Conservation (phyloP, 352 stramenopile genomes). For the Plasmopara muralis region DNA sequence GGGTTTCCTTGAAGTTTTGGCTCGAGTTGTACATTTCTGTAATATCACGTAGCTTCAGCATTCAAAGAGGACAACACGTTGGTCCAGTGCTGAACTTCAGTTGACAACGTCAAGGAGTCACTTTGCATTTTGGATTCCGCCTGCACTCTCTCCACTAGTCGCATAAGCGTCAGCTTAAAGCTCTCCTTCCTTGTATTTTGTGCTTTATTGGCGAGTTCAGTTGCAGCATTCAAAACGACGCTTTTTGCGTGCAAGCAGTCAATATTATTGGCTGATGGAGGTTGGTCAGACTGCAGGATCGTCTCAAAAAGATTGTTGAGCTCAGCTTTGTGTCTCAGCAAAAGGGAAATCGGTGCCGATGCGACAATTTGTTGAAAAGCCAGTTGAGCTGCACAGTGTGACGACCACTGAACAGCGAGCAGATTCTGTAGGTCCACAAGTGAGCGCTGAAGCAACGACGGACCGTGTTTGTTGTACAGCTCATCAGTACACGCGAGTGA, state of each 20-base stretch:
- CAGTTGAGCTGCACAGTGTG: conserved; percentile 20
- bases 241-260: not conserved
- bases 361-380: conserved; percentile 26
- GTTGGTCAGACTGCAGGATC: conserved; percentile 6
- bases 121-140: conserved; percentile 7
- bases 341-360: conserved; percentile 8
- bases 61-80: conserved; percentile 11
- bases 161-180: conserved; percentile 15
- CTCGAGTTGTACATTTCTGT: not conserved
- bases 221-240: not conserved
- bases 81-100: conserved; percentile 3
- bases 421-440: conserved; percentile 17
- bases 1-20: not conserved
- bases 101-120: not conserved
- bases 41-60: conserved; percentile 10
- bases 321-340: conserved; percentile 8
- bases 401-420: conserved; percentile 35
- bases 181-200: conserved; percentile 4
- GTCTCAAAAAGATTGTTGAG: conserved; percentile 16
- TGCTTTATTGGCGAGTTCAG: not conserved
- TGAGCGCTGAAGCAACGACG: conserved; percentile 17
- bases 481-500: conserved; percentile 5
- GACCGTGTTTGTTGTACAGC: conserved; percentile 32
- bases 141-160: conserved; percentile 14
- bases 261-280: not conserved